Base-by-base conservation (phyloP, 148 eudicot species). In the Rhododendron simsii region DNA sequence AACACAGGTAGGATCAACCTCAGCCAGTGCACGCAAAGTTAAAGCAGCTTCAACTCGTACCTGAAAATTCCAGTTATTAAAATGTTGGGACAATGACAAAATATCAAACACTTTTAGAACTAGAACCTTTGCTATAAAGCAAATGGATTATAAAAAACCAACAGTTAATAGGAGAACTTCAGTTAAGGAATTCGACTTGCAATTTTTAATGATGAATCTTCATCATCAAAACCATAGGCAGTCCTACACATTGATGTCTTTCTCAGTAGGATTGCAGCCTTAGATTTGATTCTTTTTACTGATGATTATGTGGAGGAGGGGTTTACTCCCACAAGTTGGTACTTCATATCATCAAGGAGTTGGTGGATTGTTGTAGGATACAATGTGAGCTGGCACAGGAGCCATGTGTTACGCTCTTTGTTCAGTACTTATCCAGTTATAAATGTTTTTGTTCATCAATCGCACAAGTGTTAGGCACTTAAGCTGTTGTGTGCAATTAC, bases 1-100 rank as follows among this genome's bases (percentile, higher is more conserved):
- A 90, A 97, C 98, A 89, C 98, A 95, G 57, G 96, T 93, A 59
- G 99, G 99, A 91, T 97, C 99, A 93, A 97, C 98, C 93, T 97
- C 99, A 85, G 98, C 98, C 89, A 97, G 85, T 71, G 94, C 92
- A 83, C 98, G 93, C 89, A 95, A 74, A 57, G 96, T 92, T 91
- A 97, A 88, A 87, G 98, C 98, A 88, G 99, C 96, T 91, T 97
- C 99, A 85, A 93, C 94, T 4, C 99, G 97, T 37, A 97, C 99
- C 99, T 97, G 86, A 61, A 84, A 83, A 69, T 59, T 80, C 35
- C 53, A 87, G 71, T 47, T 74, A 86, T 26, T 23, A 84, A 79
- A 30, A n/a, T 84, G 75, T 59, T 44, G 71, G 77, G 55, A 84
- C 11, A 30, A 50, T 75, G n/a, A 69, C 20, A 86, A 21, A 13